phyloP scores from a whole-genome alignment of 495 filamentous ascomycete genomes.

The Podospora didyma region DNA sequence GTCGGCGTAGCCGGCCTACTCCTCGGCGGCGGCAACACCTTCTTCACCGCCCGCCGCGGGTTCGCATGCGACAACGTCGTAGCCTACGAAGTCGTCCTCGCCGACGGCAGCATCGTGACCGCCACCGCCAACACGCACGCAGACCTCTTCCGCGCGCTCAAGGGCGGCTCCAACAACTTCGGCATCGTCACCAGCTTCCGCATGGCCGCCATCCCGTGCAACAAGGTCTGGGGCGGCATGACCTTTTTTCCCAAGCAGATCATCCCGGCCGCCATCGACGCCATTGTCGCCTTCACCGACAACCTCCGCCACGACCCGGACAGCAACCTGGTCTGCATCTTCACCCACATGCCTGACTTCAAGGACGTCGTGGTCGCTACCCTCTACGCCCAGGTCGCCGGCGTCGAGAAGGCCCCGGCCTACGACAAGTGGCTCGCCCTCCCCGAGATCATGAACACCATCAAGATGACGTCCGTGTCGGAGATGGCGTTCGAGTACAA shows the following conservation, averaged over 20 bases:
- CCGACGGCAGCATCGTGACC: conserved; percentile 29
- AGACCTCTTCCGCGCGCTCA: conserved; percentile 52
- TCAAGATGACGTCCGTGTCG: conserved; percentile 18
- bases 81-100: conserved; percentile 48
- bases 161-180: conserved; percentile 54
- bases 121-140: conserved; percentile 24
- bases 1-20: conserved; percentile 56
- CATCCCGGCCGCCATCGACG: conserved; percentile 7
- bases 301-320: conserved; percentile 16
- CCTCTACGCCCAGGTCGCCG: conserved; percentile 19
- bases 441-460: conserved; percentile 16
- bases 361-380: conserved; percentile 16
- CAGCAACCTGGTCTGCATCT: conserved; percentile 12
- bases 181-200: conserved; percentile 56
- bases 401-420: conserved; percentile 11
- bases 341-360: conserved; percentile 14
- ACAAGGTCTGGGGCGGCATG: conserved; percentile 17
- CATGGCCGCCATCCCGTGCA: conserved; percentile 11
- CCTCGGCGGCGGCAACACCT: conserved; percentile 52
- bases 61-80: conserved; percentile 49
- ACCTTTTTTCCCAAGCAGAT: conserved; percentile 2
- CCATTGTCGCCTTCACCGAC: conserved; percentile 22
- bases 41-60: conserved; percentile 43
- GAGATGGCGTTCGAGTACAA: conserved; percentile 19
- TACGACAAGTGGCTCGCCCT: conserved; percentile 15